Conservation (phyloP, 164 flowering plant species). For the Magnolia sinica region DNA sequence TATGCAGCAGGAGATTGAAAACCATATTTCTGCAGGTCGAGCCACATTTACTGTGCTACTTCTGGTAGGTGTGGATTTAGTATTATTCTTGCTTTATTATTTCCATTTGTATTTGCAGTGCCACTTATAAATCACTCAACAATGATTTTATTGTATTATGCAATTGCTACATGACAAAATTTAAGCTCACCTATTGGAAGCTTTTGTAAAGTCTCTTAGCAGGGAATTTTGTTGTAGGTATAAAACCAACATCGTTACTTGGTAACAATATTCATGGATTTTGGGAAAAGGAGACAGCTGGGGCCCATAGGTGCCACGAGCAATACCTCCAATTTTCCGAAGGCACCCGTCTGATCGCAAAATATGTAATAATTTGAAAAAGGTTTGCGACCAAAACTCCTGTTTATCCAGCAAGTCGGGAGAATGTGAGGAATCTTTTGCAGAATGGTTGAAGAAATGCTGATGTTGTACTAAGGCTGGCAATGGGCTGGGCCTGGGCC, state of each 20-base stretch:
- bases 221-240: no score
- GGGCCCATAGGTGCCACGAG: background rate
- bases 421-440: background rate
- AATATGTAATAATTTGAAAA: background rate
- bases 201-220: no score
- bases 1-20: slow-evolving; percentile 79
- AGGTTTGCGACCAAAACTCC: background rate
- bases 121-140: background rate
- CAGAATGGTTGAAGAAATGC: background rate
- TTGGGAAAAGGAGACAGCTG: background rate
- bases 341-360: background rate
- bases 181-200: background rate
- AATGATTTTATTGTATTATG: background rate
- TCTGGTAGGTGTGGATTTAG: slow-evolving; percentile 46
- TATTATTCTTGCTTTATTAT: background rate
- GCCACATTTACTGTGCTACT: slow-evolving; percentile 62
- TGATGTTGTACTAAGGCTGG: background rate
- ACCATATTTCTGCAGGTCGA: slow-evolving; percentile 55
- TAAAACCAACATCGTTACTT: no score
- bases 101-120: background rate
- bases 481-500: no score
- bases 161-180: background rate
- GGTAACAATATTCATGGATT: background rate
- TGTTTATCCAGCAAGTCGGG: background rate
- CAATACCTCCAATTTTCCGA: background rate